A percentile compares a stretch with the other conserved stretches of the same genome.
phyloP scores from a whole-genome alignment of 129 eudicot species.

The Artemisia tridentata region DNA sequence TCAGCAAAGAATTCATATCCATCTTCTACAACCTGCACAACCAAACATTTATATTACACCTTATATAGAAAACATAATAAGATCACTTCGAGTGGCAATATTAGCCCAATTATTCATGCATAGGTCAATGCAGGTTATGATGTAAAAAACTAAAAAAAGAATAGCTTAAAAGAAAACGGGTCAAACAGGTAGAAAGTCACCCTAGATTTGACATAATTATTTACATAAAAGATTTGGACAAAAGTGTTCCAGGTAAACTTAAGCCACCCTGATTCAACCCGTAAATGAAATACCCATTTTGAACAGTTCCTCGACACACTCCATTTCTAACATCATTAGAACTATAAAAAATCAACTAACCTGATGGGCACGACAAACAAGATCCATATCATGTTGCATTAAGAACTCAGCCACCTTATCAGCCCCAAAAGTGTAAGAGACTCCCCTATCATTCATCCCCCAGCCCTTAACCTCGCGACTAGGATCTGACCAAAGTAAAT shows the following conservation, averaged over 20 bases:
- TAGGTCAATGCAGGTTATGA: neutral
- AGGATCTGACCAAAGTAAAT: constrained; percentile 81
- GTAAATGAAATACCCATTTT: neutral
- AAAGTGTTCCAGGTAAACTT: too few species aligned
- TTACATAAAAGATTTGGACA: neutral
- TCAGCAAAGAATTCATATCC: constrained; percentile 85
- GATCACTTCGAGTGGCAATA: neutral
- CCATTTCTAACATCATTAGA: constrained; percentile 7
- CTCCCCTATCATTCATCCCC: constrained; percentile 86
- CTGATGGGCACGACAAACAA: constrained; percentile 87
- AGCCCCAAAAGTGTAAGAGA: constrained; percentile 69
- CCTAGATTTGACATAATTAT: neutral
- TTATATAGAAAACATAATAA: neutral
- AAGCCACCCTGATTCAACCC: neutral
- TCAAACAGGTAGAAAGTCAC: neutral
- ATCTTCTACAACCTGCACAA: constrained; percentile 74
- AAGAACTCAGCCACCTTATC: constrained; percentile 75
- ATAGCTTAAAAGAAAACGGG: neutral
- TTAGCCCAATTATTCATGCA: neutral
- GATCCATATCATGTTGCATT: constrained; percentile 83
- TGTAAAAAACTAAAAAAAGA: neutral
- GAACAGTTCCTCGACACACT: neutral
- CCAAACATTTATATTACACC: constrained; percentile 4
- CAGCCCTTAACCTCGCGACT: constrained; percentile 69
- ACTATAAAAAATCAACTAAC: constrained; percentile 25